Percentiles rank a stretch among this genome's conserved stretches.
Evolutionary conservation across 192 early-diverging fungal species (phyloP).

Genomic region (Entophlyctis luteolus): DNA sequence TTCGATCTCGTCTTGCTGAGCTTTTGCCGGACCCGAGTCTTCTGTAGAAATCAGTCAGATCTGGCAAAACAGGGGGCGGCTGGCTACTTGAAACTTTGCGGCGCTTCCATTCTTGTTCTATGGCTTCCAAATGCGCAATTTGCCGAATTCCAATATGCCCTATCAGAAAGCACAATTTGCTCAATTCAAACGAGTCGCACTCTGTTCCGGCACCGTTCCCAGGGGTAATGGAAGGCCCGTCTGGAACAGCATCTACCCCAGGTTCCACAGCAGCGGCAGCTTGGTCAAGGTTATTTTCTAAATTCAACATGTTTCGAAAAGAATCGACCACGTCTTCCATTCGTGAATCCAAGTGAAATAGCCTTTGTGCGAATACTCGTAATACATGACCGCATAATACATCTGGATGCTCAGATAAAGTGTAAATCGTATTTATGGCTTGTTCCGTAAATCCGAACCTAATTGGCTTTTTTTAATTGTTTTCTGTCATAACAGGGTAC

Average conservation of each 20-base stretch:
- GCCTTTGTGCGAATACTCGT: conserved; percentile 55
- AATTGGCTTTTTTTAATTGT: conserved; percentile 20
- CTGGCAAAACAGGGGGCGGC: too few species aligned
- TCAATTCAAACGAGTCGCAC: conserved; percentile 67
- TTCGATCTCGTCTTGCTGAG: conserved; percentile 76
- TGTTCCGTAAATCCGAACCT: conserved; percentile 94
- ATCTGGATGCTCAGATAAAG: conserved; percentile 88
- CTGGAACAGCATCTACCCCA: background rate
- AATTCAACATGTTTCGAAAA: conserved; percentile 4
- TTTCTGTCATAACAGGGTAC: background rate
- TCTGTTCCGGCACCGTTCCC: conserved; percentile 30
- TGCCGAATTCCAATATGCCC: conserved; percentile 96
- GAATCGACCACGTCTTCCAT: conserved; percentile 25
- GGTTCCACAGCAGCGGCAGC: conserved; percentile 3
- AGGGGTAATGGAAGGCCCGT: background rate
- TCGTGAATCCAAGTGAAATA: conserved; percentile 48
- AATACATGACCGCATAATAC: conserved; percentile 73
- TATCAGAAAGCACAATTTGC: conserved; percentile 84
- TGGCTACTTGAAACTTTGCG: conserved; percentile 53
- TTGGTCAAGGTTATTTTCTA: conserved; percentile 17
- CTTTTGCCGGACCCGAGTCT: too few species aligned
- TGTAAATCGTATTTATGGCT: conserved; percentile 88
- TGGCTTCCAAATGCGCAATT: conserved; percentile 89
- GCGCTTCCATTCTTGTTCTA: conserved; percentile 91
- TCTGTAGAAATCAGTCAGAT: too few species aligned